Base-by-base conservation (phyloP, 371 early-diverging fungal species). In the Actinomortierella ambigua region DNA sequence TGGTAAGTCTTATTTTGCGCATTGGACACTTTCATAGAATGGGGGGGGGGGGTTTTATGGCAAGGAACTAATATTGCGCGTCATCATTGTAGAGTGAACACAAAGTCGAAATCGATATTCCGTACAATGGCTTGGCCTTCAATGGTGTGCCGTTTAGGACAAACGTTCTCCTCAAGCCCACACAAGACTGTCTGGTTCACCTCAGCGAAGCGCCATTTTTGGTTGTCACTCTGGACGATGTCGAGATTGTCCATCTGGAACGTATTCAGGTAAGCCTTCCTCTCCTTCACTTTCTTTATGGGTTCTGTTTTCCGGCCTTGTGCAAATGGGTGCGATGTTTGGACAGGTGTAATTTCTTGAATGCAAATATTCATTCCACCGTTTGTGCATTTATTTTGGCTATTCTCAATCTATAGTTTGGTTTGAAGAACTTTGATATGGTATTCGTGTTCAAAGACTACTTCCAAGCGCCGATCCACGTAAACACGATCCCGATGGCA, bases 341-440 rank as follows among this genome's bases (percentile, higher is more conserved):
- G n/a, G n/a, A n/a, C n/a, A n/a, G n/a, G n/a, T n/a, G n/a, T n/a
- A n/a, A n/a, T n/a, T n/a, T n/a, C n/a, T n/a, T n/a, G 24, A 63
- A 49, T 51, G n/a, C 59, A 14, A 3, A 27, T 17, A 1, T 20
- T 29, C 13, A 3, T 4, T 9, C 28, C 8, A 23, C 6, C 17
- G 24, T 23, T 11, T 1, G 24, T 2, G 3, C 42, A 65, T 59
- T 15, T 50, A 7, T 48, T 39, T 51, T 48, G 53, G 11, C 56
- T n/a, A 22, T n/a, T n/a, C n/a, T n/a, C n/a, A n/a, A 34, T 34
- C 34, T 34, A 34, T 59, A 95, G 79, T 99, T 96, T 79, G 98
- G 97, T 11, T 85, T 99, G 29, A 98, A 98, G 85, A 98, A 98
- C 77, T 99, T 99, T 82, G 99, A 99, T 85, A 83, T 99, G 85